A percentile compares a stretch with the other conserved stretches of the same genome.
Evolutionary conservation across 2,329 filamentous ascomycete species (phyloP).

Genomic region (Geosmithia flava): DNA sequence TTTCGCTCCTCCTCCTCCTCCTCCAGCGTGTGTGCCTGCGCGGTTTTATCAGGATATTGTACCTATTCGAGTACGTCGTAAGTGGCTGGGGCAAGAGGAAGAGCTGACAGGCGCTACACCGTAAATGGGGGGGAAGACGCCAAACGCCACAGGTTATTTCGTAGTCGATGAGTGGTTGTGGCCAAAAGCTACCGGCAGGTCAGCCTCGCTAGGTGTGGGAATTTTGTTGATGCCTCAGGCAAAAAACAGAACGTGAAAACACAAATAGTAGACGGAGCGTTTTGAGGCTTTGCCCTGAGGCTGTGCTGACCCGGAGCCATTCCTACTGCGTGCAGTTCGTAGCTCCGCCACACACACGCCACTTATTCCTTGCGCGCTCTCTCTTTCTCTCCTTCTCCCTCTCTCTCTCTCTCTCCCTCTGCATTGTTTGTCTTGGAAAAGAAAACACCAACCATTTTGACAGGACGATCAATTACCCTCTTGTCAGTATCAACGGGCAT

Average conservation of each 20-base stretch:
- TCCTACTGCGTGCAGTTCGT: background rate
- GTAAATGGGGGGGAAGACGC: too few species aligned
- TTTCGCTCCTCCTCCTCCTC: background rate
- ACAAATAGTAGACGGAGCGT: background rate
- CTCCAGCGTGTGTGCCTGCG: too few species aligned
- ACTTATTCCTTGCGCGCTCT: background rate
- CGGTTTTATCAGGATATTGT: background rate
- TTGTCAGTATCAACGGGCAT: background rate
- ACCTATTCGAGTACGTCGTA: too few species aligned
- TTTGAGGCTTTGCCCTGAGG: background rate
- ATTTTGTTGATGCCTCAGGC: background rate
- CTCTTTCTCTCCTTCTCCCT: background rate
- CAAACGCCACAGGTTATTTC: too few species aligned
- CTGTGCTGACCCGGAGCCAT: background rate
- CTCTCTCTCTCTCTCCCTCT: background rate
- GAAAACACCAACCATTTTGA: too few species aligned
- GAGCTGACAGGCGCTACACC: too few species aligned
- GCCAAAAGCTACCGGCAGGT: too few species aligned
- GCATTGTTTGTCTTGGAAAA: background rate
- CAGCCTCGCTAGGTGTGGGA: too few species aligned
- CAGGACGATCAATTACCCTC: background rate
- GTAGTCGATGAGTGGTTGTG: too few species aligned
- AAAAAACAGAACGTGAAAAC: background rate
- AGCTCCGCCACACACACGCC: background rate
- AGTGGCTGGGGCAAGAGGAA: too few species aligned